These are phyloP conservation scores for Echria macrotheca DNA, from an alignment of 495 filamentous ascomycete genomes.

Conservation along the genomic window DNA sequence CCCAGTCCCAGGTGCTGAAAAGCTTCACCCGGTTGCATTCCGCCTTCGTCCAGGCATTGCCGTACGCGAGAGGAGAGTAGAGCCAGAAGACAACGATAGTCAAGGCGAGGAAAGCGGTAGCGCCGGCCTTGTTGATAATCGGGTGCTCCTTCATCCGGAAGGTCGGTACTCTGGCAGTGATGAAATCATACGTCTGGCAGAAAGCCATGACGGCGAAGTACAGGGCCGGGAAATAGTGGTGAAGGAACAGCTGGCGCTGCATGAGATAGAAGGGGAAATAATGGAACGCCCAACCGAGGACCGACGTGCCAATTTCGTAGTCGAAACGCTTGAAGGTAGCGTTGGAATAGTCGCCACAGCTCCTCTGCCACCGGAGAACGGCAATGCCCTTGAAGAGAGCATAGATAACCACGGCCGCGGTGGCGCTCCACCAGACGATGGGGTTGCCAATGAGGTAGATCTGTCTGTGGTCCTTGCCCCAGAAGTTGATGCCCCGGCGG, in stretches of 20 bases:
- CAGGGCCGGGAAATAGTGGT: constrained; percentile 85
- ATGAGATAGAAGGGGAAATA: constrained; percentile 98
- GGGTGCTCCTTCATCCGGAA: constrained; percentile 67
- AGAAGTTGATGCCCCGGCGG: constrained; percentile 97
- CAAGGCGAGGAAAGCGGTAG: constrained; percentile 63
- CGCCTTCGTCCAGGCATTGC: constrained; percentile 85
- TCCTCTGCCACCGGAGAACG: constrained; percentile 89
- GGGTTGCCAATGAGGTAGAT: constrained; percentile 97
- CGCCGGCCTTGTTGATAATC: constrained; percentile 63
- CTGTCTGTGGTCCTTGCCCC: constrained; percentile 90
- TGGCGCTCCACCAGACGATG: constrained; percentile 89
- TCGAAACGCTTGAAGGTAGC: constrained; percentile 89
- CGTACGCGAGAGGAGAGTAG: constrained; percentile 85
- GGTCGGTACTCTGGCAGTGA: constrained; percentile 59
- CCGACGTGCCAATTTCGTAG: constrained; percentile 86
- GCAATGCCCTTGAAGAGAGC: constrained; percentile 79
- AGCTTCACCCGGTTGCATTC: constrained; percentile 85
- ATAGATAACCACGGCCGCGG: constrained; percentile 73
- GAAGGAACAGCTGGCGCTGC: constrained; percentile 90
- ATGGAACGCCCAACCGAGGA: constrained; percentile 90
- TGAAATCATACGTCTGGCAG: constrained; percentile 84
- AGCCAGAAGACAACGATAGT: constrained; percentile 73
- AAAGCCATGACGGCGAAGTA: constrained; percentile 89
- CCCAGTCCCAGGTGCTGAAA: constrained; percentile 88
- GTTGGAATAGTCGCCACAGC: constrained; percentile 76